phyloP scores from a whole-genome alignment of 2,329 filamentous ascomycete species.

The Didymella sp. region DNA sequence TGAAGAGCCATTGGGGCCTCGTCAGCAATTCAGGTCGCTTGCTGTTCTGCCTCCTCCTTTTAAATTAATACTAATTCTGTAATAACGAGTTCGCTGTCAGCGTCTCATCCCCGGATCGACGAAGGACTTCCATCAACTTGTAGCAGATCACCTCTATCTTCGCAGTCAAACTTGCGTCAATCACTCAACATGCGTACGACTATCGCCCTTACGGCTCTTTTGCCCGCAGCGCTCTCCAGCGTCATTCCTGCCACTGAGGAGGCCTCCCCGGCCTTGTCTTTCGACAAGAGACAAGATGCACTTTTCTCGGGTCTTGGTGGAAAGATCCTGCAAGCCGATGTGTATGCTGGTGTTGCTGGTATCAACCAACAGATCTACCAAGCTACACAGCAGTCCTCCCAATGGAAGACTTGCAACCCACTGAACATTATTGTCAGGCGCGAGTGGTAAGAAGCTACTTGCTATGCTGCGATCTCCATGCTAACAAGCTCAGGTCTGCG shows the following conservation, averaged over 20 bases:
- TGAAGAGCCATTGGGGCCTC: background rate
- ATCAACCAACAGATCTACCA: conserved; percentile 40
- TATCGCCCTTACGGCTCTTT: background rate
- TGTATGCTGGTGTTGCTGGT: conserved; percentile 33
- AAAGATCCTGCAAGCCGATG: conserved; percentile 31
- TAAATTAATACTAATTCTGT: background rate
- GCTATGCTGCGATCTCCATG: background rate
- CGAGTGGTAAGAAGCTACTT: conserved; percentile 33
- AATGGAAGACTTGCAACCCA: conserved; percentile 46
- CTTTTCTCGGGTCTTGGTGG: conserved; percentile 16
- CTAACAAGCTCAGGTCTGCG: conserved; percentile 29
- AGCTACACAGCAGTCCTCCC: conserved; percentile 26
- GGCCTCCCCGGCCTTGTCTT: background rate
- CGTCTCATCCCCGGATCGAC: background rate
- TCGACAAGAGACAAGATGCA: background rate
- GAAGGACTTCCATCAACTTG: background rate
- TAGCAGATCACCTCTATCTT: background rate
- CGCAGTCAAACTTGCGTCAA: background rate
- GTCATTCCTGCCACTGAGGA: background rate
- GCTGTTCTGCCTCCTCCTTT: background rate
- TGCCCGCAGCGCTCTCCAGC: background rate
- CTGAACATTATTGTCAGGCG: conserved; percentile 50
- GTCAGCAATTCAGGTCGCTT: background rate
- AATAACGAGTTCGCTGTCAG: background rate
- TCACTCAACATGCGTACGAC: background rate